Base-by-base conservation (phyloP, 2,329 filamentous ascomycete species). In the Tolypocladium ophioglossoides region DNA sequence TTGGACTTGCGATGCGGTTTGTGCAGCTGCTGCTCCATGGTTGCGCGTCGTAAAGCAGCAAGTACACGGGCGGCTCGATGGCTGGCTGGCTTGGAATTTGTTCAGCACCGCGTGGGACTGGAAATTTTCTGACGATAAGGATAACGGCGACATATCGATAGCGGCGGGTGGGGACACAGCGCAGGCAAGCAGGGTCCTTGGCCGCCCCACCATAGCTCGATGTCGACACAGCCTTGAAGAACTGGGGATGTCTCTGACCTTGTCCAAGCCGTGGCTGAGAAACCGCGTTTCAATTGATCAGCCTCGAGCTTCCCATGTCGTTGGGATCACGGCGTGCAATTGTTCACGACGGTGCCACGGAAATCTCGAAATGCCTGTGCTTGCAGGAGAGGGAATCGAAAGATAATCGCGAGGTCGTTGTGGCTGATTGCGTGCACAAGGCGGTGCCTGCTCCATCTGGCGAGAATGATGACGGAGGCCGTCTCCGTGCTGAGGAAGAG, bases 1-100 rank as follows among this genome's bases (percentile, higher is more conserved):
- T 96, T 96, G 34, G 85, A 76, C 66, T 89, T 85, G 65, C 91
- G 81, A 77, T 97, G 92, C 64, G 90, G 82, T 72, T 89, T 85
- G 67, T 97, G 91, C 47, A 79, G 71, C 75, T 96, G 91, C 58
- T 90, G 81, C 68, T 91, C 87, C 87, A 91, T 91, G 63, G 59
- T 55, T 54, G 52, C 53, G 37, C 44, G 44, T 48, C 44, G 44
- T 47, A 27, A 32, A 34, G n/a, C 44, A 27, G 44, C 44, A 48
- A 48, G 18, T 18, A 20, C 41, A 30, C 41, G 37, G n/a, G 49
- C 34, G 32, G 34, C 34, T 38, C 49, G 34, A 20, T 50, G 47
- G 46, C 48, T 50, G 35, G 24, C 27, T 38, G 10, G 30, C 30
- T 30, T 6, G 35, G 49, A 48, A 34, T 32, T 48, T 48, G 44